phyloP scores from a whole-genome alignment of 441 rosid genomes.

The Adansonia rubrostipa region DNA sequence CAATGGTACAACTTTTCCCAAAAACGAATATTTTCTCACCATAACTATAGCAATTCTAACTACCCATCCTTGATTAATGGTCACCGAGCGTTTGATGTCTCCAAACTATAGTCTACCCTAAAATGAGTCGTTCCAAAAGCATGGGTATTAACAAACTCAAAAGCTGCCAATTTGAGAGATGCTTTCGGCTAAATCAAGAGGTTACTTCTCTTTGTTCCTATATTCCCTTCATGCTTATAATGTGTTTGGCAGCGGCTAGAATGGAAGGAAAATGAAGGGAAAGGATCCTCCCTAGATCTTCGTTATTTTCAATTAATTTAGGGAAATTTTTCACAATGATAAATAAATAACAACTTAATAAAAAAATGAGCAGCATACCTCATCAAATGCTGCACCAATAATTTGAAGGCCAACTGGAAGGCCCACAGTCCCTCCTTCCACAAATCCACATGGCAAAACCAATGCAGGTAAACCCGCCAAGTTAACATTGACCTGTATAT shows the following conservation, averaged over 20 bases:
- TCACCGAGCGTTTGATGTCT: neutral
- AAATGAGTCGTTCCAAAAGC: neutral
- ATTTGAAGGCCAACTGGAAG: constrained; percentile 96
- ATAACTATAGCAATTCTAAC: neutral
- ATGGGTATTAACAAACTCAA: neutral
- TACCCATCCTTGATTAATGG: neutral
- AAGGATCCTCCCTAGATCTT: neutral
- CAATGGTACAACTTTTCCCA: neutral
- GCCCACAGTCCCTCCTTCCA: constrained; percentile 65
- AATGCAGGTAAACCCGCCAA: constrained; percentile 87
- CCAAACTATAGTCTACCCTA: neutral
- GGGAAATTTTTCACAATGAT: neutral
- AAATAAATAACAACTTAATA: neutral
- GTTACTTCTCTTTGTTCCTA: neutral
- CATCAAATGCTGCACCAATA: constrained; percentile 84
- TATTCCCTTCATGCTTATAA: neutral
- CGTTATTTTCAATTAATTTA: neutral
- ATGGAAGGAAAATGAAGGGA: neutral
- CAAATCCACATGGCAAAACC: constrained; percentile 90
- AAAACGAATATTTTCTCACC: neutral
- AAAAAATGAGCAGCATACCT: constrained; percentile 45
- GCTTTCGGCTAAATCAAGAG: neutral
- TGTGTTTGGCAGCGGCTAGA: neutral
- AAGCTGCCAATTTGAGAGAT: neutral
- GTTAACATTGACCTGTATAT: constrained; percentile 86